These are phyloP conservation scores for Lactarius quietus DNA, from an alignment of 768 basidiomycete genomes.

Conservation along the genomic window DNA sequence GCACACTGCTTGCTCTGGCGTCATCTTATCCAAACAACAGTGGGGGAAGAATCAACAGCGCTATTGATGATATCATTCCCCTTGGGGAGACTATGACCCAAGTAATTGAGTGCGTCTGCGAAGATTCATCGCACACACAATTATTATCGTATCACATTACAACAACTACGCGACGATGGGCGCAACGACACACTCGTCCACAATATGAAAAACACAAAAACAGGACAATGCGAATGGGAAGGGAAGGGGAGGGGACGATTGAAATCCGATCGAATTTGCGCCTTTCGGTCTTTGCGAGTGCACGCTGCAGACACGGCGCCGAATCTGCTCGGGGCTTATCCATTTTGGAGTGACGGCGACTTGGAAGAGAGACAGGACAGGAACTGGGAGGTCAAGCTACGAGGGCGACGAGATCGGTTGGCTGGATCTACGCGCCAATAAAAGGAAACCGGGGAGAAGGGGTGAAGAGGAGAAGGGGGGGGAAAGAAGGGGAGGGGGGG, in stretches of 20 bases:
- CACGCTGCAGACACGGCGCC: constrained; percentile 8
- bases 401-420: constrained; percentile 9
- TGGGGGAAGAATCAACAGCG: neutral
- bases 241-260: neutral
- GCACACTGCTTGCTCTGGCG: neutral
- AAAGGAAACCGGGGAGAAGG: constrained; percentile 14
- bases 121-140: neutral
- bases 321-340: constrained; percentile 20
- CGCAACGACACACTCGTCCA: neutral
- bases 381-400: neutral
- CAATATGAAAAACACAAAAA: neutral
- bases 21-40: constrained; percentile 10
- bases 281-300: neutral
- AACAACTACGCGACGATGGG: neutral
- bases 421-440: constrained; percentile 14
- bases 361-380: constrained; percentile 13
- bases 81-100: constrained; percentile 1
- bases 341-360: constrained; percentile 21
- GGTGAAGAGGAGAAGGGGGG: neutral
- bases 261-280: constrained; percentile 19
- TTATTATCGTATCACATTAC: neutral
- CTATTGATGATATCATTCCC: constrained; percentile 22
- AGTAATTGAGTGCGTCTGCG: neutral
- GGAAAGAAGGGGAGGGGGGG: neutral
- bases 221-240: neutral